A percentile compares a stretch with the other conserved stretches of the same genome.
phyloP scores from a whole-genome alignment of 345 rosid genomes.

The Camelina laxa region DNA sequence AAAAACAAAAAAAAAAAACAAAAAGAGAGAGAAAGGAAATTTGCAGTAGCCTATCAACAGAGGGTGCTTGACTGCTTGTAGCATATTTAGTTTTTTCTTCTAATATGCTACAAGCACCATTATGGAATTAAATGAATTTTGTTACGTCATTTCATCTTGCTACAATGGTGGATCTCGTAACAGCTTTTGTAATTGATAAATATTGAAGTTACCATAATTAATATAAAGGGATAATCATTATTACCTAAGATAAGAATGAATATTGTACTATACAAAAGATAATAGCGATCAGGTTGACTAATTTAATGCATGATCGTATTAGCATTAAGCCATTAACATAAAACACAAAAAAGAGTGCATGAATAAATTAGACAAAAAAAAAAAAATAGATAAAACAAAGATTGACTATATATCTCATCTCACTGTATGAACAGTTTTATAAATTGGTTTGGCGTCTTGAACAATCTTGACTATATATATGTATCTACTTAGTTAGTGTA shows the following conservation, averaged over 20 bases:
- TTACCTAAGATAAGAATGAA: neutral
- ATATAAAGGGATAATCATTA: neutral
- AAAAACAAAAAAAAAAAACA: neutral
- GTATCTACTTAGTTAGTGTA: neutral
- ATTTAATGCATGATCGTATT: neutral
- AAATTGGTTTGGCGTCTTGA: conserved; percentile 7
- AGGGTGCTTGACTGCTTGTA: neutral
- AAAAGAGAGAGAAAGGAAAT: neutral
- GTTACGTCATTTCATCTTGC: neutral
- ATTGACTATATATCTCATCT: neutral
- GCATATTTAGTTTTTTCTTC: neutral
- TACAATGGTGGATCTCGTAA: neutral
- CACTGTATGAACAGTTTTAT: conserved; percentile 16
- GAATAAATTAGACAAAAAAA: neutral
- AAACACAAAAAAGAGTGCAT: neutral
- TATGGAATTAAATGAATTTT: neutral
- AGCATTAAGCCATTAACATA: too few relatives aligned
- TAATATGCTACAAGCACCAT: too few relatives aligned
- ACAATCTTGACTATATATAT: conserved; percentile 28
- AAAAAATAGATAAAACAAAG: neutral
- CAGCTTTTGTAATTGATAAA: neutral
- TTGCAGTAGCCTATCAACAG: neutral
- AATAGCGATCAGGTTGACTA: neutral
- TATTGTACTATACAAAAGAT: neutral
- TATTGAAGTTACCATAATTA: neutral